Evolutionary conservation across 352 stramenopile genomes (phyloP).

Genomic region (Globisporangium ultimum): DNA sequence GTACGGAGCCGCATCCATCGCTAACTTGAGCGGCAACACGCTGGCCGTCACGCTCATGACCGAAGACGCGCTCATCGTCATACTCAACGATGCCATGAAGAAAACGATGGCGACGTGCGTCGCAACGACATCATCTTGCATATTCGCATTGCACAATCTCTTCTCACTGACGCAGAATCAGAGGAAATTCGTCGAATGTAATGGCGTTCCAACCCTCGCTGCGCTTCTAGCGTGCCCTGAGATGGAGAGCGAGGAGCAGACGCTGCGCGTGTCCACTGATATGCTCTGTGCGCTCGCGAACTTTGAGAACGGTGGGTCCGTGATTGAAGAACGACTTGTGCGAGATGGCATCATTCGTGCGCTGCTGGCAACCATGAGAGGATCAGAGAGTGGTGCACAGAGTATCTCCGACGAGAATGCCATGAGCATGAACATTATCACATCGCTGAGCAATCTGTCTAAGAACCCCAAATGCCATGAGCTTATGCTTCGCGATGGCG

Average conservation of each 20-base stretch:
- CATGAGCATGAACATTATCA: slow-evolving; percentile 60
- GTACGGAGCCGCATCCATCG: slow-evolving; percentile 61
- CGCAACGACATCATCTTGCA: slow-evolving; percentile 49
- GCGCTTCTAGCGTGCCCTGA: slow-evolving; percentile 43
- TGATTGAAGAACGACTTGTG: slow-evolving; percentile 64
- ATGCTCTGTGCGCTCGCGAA: slow-evolving; percentile 68
- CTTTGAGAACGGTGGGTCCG: slow-evolving; percentile 20
- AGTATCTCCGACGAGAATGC: slow-evolving; percentile 25
- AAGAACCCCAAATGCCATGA: slow-evolving; percentile 59
- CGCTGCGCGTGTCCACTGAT: slow-evolving; percentile 51
- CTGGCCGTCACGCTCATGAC: slow-evolving; percentile 66
- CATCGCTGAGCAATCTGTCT: slow-evolving; percentile 64
- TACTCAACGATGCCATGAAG: slow-evolving; percentile 73
- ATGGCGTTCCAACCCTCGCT: slow-evolving; percentile 64
- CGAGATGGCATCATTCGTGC: slow-evolving; percentile 69
- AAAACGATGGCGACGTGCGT: slow-evolving; percentile 51
- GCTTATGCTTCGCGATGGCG: slow-evolving; percentile 70
- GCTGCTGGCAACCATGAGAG: slow-evolving; percentile 56
- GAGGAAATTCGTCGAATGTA: slow-evolving; percentile 53
- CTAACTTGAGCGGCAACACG: slow-evolving; percentile 53
- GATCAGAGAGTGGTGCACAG: slow-evolving; percentile 18
- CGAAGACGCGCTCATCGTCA: slow-evolving; percentile 30
- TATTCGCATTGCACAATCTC: slow-evolving; percentile 74
- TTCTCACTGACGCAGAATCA: slow-evolving; percentile 58
- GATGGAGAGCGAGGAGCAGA: slow-evolving; percentile 45